Base-by-base conservation (phyloP, 2,329 filamentous ascomycete genomes). In the Colletotrichum caudatum region DNA sequence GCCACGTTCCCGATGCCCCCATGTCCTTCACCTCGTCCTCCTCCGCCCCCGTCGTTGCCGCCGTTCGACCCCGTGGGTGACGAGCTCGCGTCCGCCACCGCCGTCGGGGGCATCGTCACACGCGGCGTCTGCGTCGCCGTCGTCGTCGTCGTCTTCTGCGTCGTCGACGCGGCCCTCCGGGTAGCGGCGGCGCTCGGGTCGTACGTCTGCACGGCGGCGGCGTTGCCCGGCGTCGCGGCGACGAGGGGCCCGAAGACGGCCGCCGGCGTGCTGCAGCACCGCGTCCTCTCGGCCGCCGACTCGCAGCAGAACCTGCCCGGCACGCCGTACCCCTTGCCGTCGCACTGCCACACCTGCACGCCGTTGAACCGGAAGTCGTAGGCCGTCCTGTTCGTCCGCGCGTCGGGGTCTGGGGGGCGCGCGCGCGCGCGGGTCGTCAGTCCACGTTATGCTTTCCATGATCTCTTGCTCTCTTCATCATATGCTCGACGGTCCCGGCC, bases 231-330 rank as follows among this genome's bases (percentile, higher is more conserved):
- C 12, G 69, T 69, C 9, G 69, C 69, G 20, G 65, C 44, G 46
- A 71, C 64, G n/a, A 71, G 46, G 16, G 69, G 69, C 11, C 69
- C 69, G 37, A 71, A 71, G 65, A 71, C 1, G 59, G 69, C 69
- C 0, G 59, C 44, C 1, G 69, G 65, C 59, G 69, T 71, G 59
- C 50, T 54, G 53, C 69, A 71, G 59, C 69, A 71, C 29, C 69
- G 65, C 64, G 69, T 62, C 69, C 69, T 71, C 46, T 71, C 69
- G 16, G 65, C 65, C 51, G 65, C 65, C 20, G 69, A 71, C 23
- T 71, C 69, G 65, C 69, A 71, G 65, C 69, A 71, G 53, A 71
- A 71, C 59, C 69, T 71, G 50, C 69, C 69, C 37, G 69, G 69
- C 20, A 46, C 46, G 35, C 50, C 69, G 59, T 60, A 71, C 0